Evolutionary conservation across 192 early-diverging fungal species (phyloP).

Genomic region (Linderina pennispora): DNA sequence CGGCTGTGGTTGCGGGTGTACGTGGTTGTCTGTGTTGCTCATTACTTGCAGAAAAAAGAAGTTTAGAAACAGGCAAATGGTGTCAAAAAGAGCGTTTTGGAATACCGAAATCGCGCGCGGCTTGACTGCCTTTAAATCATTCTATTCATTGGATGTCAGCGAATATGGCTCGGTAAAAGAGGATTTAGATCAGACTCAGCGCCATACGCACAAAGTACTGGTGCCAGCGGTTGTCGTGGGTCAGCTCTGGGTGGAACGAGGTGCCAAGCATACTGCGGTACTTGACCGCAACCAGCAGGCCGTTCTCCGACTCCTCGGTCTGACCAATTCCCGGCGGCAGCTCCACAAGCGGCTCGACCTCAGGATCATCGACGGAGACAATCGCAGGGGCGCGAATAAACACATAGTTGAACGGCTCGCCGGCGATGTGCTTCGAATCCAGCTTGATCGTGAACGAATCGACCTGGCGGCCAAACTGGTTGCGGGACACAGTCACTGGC

Average conservation of each 20-base stretch:
- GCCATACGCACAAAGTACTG: conserved; percentile 67
- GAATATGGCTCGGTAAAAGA: background rate
- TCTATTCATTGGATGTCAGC: too few relatives aligned
- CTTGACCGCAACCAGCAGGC: conserved; percentile 80
- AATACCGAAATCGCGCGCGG: too few relatives aligned
- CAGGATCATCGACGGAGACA: conserved; percentile 55
- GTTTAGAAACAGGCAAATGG: too few relatives aligned
- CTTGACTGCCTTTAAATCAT: too few relatives aligned
- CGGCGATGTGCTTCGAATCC: conserved; percentile 45
- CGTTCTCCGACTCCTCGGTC: conserved; percentile 48
- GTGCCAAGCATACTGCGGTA: conserved; percentile 84
- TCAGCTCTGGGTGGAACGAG: conserved; percentile 96
- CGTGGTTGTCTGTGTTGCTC: too few relatives aligned
- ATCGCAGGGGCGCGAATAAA: conserved; percentile 97
- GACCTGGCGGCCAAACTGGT: conserved; percentile 91
- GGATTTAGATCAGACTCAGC: background rate
- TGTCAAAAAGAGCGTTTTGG: background rate
- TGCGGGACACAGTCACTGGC: conserved; percentile 78
- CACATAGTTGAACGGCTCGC: conserved; percentile 54
- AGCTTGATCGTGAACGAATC: conserved; percentile 83
- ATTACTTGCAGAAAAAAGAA: too few relatives aligned
- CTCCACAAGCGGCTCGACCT: conserved; percentile 68
- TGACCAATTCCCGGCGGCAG: conserved; percentile 47
- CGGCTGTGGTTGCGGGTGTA: too few relatives aligned
- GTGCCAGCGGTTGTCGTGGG: conserved; percentile 83